phyloP scores from a whole-genome alignment of 2,329 filamentous ascomycete species.

The Zasmidium citrigriseum region DNA sequence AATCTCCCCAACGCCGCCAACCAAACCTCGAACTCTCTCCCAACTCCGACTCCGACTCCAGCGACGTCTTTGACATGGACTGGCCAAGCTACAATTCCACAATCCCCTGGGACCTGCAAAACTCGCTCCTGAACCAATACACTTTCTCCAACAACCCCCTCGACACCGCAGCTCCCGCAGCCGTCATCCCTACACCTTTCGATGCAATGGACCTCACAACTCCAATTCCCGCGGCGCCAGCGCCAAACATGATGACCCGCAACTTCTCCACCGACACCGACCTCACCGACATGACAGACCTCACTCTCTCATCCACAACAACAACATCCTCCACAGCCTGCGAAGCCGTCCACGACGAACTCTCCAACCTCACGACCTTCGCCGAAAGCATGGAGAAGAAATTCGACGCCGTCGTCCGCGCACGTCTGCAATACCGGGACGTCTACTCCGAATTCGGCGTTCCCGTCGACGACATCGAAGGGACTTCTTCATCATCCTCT shows the following conservation, averaged over 20 bases:
- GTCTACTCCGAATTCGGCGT: slow-evolving; percentile 2
- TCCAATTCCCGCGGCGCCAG: not conserved
- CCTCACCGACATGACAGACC: not conserved
- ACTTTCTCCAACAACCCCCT: not conserved
- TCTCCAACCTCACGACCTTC: slow-evolving; percentile 6
- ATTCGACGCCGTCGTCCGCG: slow-evolving; percentile 6
- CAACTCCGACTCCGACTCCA: not conserved
- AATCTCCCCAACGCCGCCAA: not conserved
- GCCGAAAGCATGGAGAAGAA: slow-evolving; percentile 7
- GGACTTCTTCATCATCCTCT: not conserved
- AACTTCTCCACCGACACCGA: slow-evolving; percentile 3
- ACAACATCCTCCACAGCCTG: not conserved
- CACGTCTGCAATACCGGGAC: slow-evolving; percentile 5
- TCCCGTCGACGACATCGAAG: slow-evolving; percentile 1
- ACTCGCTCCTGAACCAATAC: not conserved
- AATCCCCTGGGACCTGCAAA: not conserved
- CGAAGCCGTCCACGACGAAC: slow-evolving; percentile 6
- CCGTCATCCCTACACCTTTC: not conserved
- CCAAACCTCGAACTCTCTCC: not conserved
- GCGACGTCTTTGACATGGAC: slow-evolving; percentile 3
- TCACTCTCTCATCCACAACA: not conserved
- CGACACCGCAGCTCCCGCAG: not conserved
- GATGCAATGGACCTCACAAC: not conserved
- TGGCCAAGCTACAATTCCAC: not conserved
- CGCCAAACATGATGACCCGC: not conserved